These are phyloP conservation scores for Hypericum perforatum DNA, from an alignment of 345 rosid species.

Conservation along the genomic window DNA sequence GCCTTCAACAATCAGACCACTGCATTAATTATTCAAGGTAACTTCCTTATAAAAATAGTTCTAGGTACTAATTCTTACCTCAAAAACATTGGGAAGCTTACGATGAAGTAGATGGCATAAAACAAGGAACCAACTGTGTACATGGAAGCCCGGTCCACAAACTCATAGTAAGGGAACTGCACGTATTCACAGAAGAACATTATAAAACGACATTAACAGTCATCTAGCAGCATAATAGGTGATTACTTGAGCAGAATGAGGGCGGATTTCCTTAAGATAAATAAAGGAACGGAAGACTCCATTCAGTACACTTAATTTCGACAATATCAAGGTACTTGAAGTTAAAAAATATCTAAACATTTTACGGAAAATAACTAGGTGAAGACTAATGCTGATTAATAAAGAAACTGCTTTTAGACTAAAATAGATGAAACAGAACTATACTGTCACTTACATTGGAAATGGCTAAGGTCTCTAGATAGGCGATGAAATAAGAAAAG, in stretches of 20 bases:
- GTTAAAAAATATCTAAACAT: too few relatives aligned
- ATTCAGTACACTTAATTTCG: too few relatives aligned
- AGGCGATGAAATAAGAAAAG: constrained; percentile 89
- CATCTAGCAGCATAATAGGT: background rate
- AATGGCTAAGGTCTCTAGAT: constrained; percentile 85
- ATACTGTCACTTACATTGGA: constrained; percentile 54
- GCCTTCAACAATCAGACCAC: too few relatives aligned
- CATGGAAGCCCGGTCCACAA: constrained; percentile 92
- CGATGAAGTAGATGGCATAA: constrained; percentile 90
- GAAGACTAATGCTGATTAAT: too few relatives aligned
- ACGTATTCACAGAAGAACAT: constrained; percentile 16
- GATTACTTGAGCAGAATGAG: too few relatives aligned
- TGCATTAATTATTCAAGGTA: too few relatives aligned
- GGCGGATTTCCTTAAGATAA: too few relatives aligned
- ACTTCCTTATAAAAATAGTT: too few relatives aligned
- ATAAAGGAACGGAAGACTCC: too few relatives aligned
- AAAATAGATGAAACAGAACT: constrained; percentile 4
- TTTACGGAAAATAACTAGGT: too few relatives aligned
- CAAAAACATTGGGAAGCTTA: constrained; percentile 97
- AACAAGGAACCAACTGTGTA: constrained; percentile 90
- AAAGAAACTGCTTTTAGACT: background rate
- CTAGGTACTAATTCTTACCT: constrained; percentile 38
- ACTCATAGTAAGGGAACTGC: constrained; percentile 96
- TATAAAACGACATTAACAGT: constrained; percentile 1
- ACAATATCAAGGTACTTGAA: too few relatives aligned